Evolutionary conservation across 106 monocot genomes (phyloP), one percentile per base, ranked within the genome.

Genomic region (Acorus gramineus): DNA sequence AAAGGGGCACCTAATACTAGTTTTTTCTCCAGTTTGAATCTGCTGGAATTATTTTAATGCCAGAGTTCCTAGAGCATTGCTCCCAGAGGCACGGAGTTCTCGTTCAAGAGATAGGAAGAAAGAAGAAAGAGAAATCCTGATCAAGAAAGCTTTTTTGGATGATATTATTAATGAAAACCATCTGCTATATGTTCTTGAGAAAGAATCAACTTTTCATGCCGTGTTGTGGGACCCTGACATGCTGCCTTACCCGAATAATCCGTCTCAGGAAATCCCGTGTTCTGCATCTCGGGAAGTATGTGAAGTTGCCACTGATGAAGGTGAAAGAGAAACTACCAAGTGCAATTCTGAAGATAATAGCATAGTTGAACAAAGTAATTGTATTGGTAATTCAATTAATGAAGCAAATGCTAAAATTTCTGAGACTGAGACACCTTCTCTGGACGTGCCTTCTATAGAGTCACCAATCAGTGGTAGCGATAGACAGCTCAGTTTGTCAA

Each of bases 31-130:
- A 93, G 85, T 93, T 93, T 93, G 85, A 93, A 88, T 85, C 73
- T 87, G 85, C 85, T 88, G 88, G 88, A 82, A 80, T 93, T 85
- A 77, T 88, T 93, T 93, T 85, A 76, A 79, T 95, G 79, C 74
- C 91, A 98, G 98, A 83, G 72, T 84, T 70, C 98, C 98, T 56
- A 79, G 83, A 77, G 80, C 67, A 62, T 60, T 98, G 61, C 77
- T 92, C 51, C 64, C 75, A 61, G 88, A 80, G 58, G 78, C 67
- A 44, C 55, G 92, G 59, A 92, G 81, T 75, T 96, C 91, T 73
- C 87, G 96, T 44, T 63, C 87, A 50, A 81, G 76, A 70, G 95
- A 95, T 49, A 84, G 95, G 52, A 85, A 70, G 71, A 91, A 87
- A 72, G 95, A 90, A 83, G 98, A 98, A 71, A 77, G 92, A 72